These are phyloP conservation scores for Globisporangium cederbergense DNA, from an alignment of 352 stramenopile species.

Conservation along the genomic window DNA sequence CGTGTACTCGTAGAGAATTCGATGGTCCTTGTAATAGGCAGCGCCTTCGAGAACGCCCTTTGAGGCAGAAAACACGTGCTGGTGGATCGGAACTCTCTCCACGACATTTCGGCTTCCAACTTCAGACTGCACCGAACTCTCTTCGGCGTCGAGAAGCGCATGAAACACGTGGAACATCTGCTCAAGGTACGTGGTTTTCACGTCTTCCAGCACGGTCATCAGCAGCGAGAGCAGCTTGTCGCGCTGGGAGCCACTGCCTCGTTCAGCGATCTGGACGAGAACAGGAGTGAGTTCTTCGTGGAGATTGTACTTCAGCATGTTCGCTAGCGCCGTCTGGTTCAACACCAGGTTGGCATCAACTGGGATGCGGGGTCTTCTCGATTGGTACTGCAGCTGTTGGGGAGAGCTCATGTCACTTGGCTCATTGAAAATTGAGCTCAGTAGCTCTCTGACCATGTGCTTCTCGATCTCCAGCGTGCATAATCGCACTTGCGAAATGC, in stretches of 20 bases:
- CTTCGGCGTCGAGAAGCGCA: conserved; percentile 32
- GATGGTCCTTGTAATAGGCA: conserved; percentile 59
- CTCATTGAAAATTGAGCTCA: neutral
- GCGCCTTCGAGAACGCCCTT: conserved; percentile 56
- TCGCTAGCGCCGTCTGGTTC: conserved; percentile 43
- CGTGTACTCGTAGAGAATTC: conserved; percentile 38
- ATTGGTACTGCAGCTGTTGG: neutral
- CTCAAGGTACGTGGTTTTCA: conserved; percentile 46
- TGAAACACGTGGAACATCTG: conserved; percentile 41
- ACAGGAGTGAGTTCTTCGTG: conserved; percentile 27
- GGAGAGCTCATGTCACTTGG: neutral
- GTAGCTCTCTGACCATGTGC: conserved; percentile 14
- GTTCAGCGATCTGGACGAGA: conserved; percentile 15
- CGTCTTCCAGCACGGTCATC: conserved; percentile 58
- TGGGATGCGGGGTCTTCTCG: conserved; percentile 3
- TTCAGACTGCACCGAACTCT: neutral
- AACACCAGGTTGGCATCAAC: conserved; percentile 41
- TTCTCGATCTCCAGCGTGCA: conserved; percentile 26
- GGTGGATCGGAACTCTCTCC: conserved; percentile 24
- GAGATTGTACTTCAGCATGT: conserved; percentile 36
- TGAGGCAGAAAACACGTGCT: conserved; percentile 53
- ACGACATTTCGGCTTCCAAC: neutral
- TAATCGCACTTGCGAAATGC: conserved; percentile 11
- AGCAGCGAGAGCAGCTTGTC: conserved; percentile 54
- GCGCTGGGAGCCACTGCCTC: conserved; percentile 19